Base-by-base conservation (phyloP, 768 basidiomycete genomes). In the Hirschioporus abietinus region DNA sequence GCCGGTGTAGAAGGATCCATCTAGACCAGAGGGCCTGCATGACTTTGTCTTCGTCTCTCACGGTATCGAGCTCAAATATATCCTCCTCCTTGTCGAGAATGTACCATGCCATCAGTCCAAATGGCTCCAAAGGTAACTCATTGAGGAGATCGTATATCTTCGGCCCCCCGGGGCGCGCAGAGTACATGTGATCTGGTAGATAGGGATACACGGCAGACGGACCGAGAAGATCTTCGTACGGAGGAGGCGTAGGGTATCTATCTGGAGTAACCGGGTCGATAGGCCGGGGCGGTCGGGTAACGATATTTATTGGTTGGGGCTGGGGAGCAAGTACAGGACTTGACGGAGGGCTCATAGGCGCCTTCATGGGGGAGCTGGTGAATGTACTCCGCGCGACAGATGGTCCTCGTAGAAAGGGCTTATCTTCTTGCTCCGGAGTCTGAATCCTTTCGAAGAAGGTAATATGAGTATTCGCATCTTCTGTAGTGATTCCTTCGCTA, bases 11-110 rank as follows among this genome's bases (percentile, higher is more conserved):
- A 63, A 87, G 75, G 2, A 92, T 89, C 90, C 90, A 93, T 64
- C 92, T 74, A 15, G 79, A 85, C 91, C 91, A 93, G 15, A 93
- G 76, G 6, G 90, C 89, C 65, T 86, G 84, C 80, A 93, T 89
- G 7, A 92, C 86, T 74, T 93, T 93, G 66, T 89, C 86, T 68
- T 92, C 89, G 66, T 91, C 90, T 57, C 80, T 79, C 12, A 92
- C 78, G 71, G 92, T 87, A 67, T 90, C 88, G 60, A 83, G 77
- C 68, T 91, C 88, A 66, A 86, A 92, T 0, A 93, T 80, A 68
- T 92, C 91, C 63, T 92, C 92, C 71, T 93, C 91, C 57, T 84
- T 77, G 67, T 92, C 90, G 8, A 89, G 63, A 8, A 93, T 80
- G 52, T 82, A 79, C 91, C 91, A 93, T 1, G 82, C 81, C 58